Evolutionary conservation across 2,329 filamentous ascomycete genomes (phyloP), one percentile per base, ranked within the genome.

Genomic region (Diaporthe batatas): DNA sequence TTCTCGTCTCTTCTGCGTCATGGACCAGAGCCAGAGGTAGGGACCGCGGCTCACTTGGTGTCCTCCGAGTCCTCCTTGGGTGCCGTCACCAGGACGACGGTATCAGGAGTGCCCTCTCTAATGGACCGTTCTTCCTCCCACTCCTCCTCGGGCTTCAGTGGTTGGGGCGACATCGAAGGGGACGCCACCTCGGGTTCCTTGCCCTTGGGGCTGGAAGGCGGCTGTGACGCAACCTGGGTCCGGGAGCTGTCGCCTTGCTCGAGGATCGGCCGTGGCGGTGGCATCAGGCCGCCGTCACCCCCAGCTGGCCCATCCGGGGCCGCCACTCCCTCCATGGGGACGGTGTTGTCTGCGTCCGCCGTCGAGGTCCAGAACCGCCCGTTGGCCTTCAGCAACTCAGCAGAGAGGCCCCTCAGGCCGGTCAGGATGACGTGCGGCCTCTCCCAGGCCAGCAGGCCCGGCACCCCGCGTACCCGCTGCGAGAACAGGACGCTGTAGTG

Each of bases 401-500:
- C 80, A 0, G 84, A 83, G 44, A 89, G 78, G 5, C 80, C 82
- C 44, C 83, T 79, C 3, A 82, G 80, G 0, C 87, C 87, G 3
- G 81, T 76, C 0, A 79, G 76, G 71, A 89, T 84, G 49, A 86
- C 76, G 42, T 86, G 84, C 1, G 86, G 86, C 21, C 83, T 79
- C 72, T 88, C 86, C 84, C 85, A 87, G 14, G 84, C 86, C 44
- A 89, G 75, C 44, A 89, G 79, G 0, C 86, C 86, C 0, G 85
- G 80, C 6, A 78, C 79, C 2, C 85, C 86, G 6, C 77, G 16
- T 0, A 80, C 80, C 39, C 86, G 82, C 64, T 82, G 81, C 23
- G 82, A 79, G 71, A 84, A 80, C 0, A 87, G 75, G 2, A 88
- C 82, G 16, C 84, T 78, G 73, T 85, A 88, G 8, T 79, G 80